Evolutionary conservation across 2,329 filamentous ascomycete species (phyloP).

Genomic region (Nannizzia gypsea): DNA sequence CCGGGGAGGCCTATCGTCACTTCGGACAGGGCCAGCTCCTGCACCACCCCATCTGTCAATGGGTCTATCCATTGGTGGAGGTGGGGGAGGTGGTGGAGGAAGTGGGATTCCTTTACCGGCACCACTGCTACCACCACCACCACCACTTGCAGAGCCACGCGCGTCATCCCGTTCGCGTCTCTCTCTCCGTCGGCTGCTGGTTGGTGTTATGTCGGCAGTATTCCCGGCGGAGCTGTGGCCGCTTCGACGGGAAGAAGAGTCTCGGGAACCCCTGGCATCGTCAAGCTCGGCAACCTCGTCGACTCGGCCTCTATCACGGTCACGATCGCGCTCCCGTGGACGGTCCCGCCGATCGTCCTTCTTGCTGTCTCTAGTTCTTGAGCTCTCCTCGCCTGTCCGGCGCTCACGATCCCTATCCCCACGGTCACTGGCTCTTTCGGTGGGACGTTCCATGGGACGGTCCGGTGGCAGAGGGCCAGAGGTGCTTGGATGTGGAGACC

Average conservation of each 20-base stretch:
- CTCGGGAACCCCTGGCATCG: slow-evolving; percentile 8
- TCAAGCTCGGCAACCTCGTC: slow-evolving; percentile 4
- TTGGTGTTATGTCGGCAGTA: slow-evolving; percentile 1
- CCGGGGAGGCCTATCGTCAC: slow-evolving; percentile 8
- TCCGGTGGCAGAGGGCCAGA: slow-evolving; percentile 18
- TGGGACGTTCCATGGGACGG: slow-evolving; percentile 7
- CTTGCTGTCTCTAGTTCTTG: slow-evolving; percentile 20
- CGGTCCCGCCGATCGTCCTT: slow-evolving; percentile 30
- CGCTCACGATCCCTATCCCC: slow-evolving; percentile 14
- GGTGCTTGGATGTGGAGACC: slow-evolving; percentile 23
- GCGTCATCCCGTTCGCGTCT: slow-evolving; percentile 9
- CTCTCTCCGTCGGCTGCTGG: slow-evolving; percentile 8
- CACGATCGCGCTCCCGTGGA: slow-evolving; percentile 18
- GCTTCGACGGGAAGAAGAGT: slow-evolving; percentile 9
- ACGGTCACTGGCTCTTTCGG: no score
- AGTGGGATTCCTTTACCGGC: neutral
- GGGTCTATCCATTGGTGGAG: neutral
- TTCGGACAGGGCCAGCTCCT: neutral
- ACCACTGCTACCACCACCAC: slow-evolving; percentile 1
- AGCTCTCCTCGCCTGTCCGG: slow-evolving; percentile 22
- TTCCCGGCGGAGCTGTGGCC: slow-evolving; percentile 1
- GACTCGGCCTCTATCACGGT: slow-evolving; percentile 19
- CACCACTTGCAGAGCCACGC: neutral
- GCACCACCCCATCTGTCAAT: slow-evolving; percentile 11
- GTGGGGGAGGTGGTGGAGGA: slow-evolving; percentile 8